Base-by-base conservation (phyloP, 1,284 basidiomycete species). In the Thecaphora thlaspeos region DNA sequence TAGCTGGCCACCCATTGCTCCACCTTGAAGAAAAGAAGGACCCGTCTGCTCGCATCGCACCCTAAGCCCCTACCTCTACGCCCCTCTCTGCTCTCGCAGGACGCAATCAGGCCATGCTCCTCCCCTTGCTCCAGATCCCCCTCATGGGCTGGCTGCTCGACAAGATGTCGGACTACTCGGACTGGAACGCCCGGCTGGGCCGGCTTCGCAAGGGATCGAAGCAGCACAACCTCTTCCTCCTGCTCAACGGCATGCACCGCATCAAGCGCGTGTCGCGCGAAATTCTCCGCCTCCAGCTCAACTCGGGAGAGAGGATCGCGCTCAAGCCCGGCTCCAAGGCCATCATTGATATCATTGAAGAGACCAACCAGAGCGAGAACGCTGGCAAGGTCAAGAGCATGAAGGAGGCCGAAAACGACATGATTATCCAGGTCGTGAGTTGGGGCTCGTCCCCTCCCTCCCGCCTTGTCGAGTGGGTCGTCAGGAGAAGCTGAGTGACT, bases 71-170 rank as follows among this genome's bases (percentile, higher is more conserved):
- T n/a, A n/a, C n/a, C n/a, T n/a, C n/a, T n/a, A n/a, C n/a, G n/a
- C n/a, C n/a, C n/a, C n/a, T n/a, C n/a, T n/a, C n/a, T n/a, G n/a
- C n/a, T n/a, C n/a, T n/a, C n/a, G 26, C 26, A 28, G 26, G 57
- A 2, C 50, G 53, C 28, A 71, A 71, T 43, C 50, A 69, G 46
- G 67, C 58, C 0, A 61, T 65, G 1, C 53, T 72, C n/a, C 73
- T 71, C 46, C 43, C 66, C 11, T 18, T 73, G 9, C 64, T 77
- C 19, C 68, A 60, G 3, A 46, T 77, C 0, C 60, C 76, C 2
- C 53, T 70, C 46, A 69, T 53, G 18, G 55, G 61, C 24, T 48
- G 36, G 3, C 15, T 71, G 11, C 37, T 58, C 1, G 48, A 61
- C 39, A 54, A 48, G 49, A 42, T 32, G 1, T 54, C 60, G 12